Evolutionary conservation across 2,329 filamentous ascomycete genomes (phyloP).

Genomic region (Lecanoromycetidae sp.): DNA sequence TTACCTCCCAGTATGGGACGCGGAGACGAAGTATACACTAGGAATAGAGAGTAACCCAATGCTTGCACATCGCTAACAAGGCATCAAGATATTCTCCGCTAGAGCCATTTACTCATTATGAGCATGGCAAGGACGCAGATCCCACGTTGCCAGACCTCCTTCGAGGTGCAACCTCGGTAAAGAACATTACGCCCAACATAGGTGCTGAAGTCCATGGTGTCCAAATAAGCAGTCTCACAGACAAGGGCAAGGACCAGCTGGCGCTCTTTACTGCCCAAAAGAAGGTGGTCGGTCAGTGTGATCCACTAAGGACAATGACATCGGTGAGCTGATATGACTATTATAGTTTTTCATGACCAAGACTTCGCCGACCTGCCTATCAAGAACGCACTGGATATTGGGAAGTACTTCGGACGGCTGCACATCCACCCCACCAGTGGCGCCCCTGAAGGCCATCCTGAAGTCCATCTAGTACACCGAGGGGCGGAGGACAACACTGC

Average conservation of each 20-base stretch:
- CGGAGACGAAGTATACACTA: background rate
- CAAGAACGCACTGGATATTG: constrained; percentile 54
- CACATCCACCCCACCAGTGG: constrained; percentile 74
- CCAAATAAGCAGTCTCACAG: constrained; percentile 55
- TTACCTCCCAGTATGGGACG: constrained; percentile 18
- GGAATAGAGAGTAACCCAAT: no score
- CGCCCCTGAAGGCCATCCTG: constrained; percentile 58
- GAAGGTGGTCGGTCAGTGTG: constrained; percentile 44
- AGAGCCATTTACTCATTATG: constrained; percentile 11
- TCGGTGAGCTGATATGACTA: constrained; percentile 27
- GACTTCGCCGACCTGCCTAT: constrained; percentile 62
- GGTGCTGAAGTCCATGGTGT: constrained; percentile 60
- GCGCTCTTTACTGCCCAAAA: constrained; percentile 39
- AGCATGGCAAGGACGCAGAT: constrained; percentile 16
- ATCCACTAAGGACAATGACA: no score
- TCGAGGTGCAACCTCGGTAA: constrained; percentile 22
- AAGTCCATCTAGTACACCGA: constrained; percentile 68
- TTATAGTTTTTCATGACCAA: constrained; percentile 59
- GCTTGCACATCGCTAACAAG: no score
- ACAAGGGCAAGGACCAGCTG: constrained; percentile 63
- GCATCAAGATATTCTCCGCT: constrained; percentile 21
- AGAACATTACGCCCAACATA: constrained; percentile 59
- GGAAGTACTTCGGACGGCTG: constrained; percentile 65
- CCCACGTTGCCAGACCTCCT: constrained; percentile 11
- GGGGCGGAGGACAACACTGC: constrained; percentile 51